These are phyloP conservation scores for Sporothrix pseudoabietina DNA, from an alignment of 2,329 filamentous ascomycete species.

Conservation along the genomic window DNA sequence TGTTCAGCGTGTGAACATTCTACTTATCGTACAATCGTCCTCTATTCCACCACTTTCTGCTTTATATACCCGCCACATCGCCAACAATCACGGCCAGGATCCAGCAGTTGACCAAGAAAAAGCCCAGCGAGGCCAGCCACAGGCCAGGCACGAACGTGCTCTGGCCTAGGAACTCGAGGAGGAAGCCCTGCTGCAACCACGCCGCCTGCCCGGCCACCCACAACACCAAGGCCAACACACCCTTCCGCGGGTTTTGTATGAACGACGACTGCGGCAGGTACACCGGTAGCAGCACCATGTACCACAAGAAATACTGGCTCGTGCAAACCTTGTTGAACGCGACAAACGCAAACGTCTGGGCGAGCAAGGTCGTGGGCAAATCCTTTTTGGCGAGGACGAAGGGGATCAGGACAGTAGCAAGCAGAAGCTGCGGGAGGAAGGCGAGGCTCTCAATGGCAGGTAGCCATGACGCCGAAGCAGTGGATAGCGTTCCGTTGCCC, in stretches of 20 bases:
- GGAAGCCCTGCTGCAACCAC: conserved; percentile 76
- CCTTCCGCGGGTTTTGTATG: conserved; percentile 60
- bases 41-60: too few species aligned
- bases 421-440: conserved; percentile 82
- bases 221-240: conserved; percentile 64
- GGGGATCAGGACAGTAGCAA: conserved; percentile 72
- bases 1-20: background rate
- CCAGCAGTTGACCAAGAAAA: conserved; percentile 86
- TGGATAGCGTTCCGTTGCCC: background rate
- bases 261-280: conserved; percentile 83
- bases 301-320: conserved; percentile 99
- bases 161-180: conserved; percentile 75
- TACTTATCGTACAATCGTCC: background rate
- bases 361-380: conserved; percentile 81
- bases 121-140: conserved; percentile 72
- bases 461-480: background rate
- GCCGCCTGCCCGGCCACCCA: conserved; percentile 77
- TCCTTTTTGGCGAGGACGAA: conserved; percentile 77
- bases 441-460: conserved; percentile 73
- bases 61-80: conserved; percentile 52
- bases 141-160: conserved; percentile 86
- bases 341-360: conserved; percentile 96
- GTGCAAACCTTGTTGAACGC: conserved; percentile 99
- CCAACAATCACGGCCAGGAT: conserved; percentile 77
- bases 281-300: conserved; percentile 88